Base-by-base conservation (phyloP, 208 protist species). In the Leishmania arabica region DNA sequence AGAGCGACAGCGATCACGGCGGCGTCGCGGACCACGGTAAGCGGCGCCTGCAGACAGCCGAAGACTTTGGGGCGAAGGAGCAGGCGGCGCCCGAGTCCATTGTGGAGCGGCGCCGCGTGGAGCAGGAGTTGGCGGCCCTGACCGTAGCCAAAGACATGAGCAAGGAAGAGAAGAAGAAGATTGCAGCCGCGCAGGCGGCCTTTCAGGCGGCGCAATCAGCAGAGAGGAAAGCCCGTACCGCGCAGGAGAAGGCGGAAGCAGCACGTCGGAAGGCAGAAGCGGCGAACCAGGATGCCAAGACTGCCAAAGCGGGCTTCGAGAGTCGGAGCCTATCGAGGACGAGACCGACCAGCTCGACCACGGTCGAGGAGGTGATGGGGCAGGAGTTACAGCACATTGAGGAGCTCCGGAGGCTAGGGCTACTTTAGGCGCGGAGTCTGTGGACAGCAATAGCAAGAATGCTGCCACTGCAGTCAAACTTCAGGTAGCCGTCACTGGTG, bases 21-120 rank as follows among this genome's bases (percentile, higher is more conserved):
- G n/a, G 15, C 66, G 8, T 56, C 27, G 70, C 7, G 70, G 7
- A 37, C 70, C 7, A 37, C 27, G 27, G 47, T 34, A n/a, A 7
- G 31, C 72, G 31, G 45, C 49, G 49, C 49, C 19, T 21, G 15
- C 31, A 42, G 31, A 1, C 17, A 42, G 8, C 19, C 72, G 53
- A 53, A 56, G 70, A 73, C 8, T 2, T 56, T 31, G 65, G 72
- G 53, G 72, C 45, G 19, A 31, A n/a, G 27, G 53, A 76, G 51
- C 31, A 54, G 72, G n/a, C 17, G 11, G 47, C 71, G 9, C 34
- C 71, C n/a, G 8, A 9, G 31, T 42, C 47, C 7, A 54, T 42
- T 24, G 71, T 75, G 71, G 71, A 75, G 49, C 71, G 3, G 71
- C 71, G 49, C 71, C 49, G 49, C 31, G 71, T 75, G 24, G 31